phyloP scores from a whole-genome alignment of 2,329 filamentous ascomycete species.

The Fusarium nematophilum region DNA sequence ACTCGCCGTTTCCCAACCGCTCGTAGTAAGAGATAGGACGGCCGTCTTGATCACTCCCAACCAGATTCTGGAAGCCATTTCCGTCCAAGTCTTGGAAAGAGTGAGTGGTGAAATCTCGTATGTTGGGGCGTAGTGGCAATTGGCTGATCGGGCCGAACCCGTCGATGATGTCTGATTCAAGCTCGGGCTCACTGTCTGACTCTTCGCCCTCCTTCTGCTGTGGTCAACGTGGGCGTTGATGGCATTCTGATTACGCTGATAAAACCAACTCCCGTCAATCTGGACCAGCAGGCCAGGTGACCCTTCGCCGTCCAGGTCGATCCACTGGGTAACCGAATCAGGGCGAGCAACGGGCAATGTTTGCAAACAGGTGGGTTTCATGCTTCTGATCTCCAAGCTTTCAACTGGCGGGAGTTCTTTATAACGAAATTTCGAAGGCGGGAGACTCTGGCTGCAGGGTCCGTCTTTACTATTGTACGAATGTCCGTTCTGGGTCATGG shows the following conservation, averaged over 20 bases:
- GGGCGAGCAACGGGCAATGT: too few relatives aligned
- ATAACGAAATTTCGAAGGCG: background rate
- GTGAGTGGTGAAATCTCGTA: too few relatives aligned
- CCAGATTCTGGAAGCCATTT: background rate
- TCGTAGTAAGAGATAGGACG: background rate
- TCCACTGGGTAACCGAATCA: background rate
- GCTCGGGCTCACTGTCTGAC: too few relatives aligned
- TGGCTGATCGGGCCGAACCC: too few relatives aligned
- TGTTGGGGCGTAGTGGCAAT: background rate
- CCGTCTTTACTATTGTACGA: background rate
- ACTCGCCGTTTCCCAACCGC: background rate
- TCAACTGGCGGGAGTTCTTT: background rate
- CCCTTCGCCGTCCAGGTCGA: slow-evolving; percentile 14
- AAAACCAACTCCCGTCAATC: background rate
- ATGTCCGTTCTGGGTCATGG: background rate
- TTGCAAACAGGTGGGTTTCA: too few relatives aligned
- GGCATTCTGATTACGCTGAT: slow-evolving; percentile 1
- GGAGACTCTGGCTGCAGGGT: background rate
- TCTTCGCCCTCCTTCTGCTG: too few relatives aligned
- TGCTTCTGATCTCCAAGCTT: background rate
- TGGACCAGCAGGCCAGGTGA: background rate
- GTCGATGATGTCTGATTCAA: too few relatives aligned
- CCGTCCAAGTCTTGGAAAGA: background rate
- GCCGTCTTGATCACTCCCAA: background rate
- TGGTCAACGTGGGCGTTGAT: too few relatives aligned